A percentile compares a stretch with the other conserved stretches of the same genome.
These are phyloP conservation scores for bread wheat (Triticum aestivum) DNA, from an alignment of 176 grass and related monocot species.

Conservation along the genomic window IWGSC_CS_RefSeq_v2.1 NC_057802.1:447731286-447731785, in stretches of 20 bases:
- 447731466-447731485: background rate
- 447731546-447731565: background rate
- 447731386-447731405: conserved; percentile 41
- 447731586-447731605: background rate
- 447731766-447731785: background rate
- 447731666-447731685: background rate
- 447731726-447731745: background rate
- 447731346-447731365: conserved; percentile 65
- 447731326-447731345: conserved; percentile 69
- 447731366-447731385: conserved; percentile 63
- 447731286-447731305: conserved; percentile 71
- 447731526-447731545: background rate
- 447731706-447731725: background rate
- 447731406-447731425: conserved; percentile 65
- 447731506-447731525: background rate
- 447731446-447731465: background rate
- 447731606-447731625: background rate
- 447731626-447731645: background rate
- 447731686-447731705: background rate
- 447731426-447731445: conserved; percentile 58
- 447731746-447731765: background rate
- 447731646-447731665: background rate
- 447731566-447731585: background rate
- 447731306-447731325: conserved; percentile 62
- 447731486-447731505: background rate